Base-by-base conservation (phyloP, 2,329 filamentous ascomycete species). In the Hypoxylon sp. region DNA sequence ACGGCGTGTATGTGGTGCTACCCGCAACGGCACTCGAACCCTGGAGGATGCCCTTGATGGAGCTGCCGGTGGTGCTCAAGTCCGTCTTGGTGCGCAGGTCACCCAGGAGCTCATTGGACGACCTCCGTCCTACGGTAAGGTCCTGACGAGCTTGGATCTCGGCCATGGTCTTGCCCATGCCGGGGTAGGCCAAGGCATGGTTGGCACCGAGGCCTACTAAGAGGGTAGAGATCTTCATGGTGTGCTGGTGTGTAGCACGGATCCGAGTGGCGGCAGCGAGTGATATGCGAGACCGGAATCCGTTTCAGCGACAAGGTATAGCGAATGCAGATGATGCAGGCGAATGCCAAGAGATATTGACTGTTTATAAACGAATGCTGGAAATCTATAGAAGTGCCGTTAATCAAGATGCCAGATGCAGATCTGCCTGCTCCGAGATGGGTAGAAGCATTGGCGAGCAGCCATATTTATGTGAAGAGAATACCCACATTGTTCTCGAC, bases 131-230 rank as follows among this genome's bases (percentile, higher is more conserved):
- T 3, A 66, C 33, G 6, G 33, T 13, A 35, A 60, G 62, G 18
- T 65, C 63, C 15, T 50, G 49, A 7, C 65, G 66, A 10, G 63
- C 57, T 55, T 67, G 41, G 31, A 72, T 67, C 37, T 71, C 67
- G 6, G 64, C 58, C 21, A 72, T 18, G 23, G 63, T 33, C 3
- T 46, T 47, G 11, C 53, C 56, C 65, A 71, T 67, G 20, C 69
- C 61, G 3, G 70, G 70, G 49, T 68, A 61, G 4, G 67, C 69
- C 18, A 67, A 37, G 40, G 48, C 56, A n/a, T 47, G 54, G 7
- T 57, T 50, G 20, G 60, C 55, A 17, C 47, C 23, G 27, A 57
- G 40, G 50, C 48, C 47, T n/a, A 67, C 24, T 6, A 67, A 29
- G 33, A 66, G 4, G n/a, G 46, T 27, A 27, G 48, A 56, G 24